phyloP scores from a whole-genome alignment of 2,329 filamentous ascomycete species.

The Parastagonospora avenae region DNA sequence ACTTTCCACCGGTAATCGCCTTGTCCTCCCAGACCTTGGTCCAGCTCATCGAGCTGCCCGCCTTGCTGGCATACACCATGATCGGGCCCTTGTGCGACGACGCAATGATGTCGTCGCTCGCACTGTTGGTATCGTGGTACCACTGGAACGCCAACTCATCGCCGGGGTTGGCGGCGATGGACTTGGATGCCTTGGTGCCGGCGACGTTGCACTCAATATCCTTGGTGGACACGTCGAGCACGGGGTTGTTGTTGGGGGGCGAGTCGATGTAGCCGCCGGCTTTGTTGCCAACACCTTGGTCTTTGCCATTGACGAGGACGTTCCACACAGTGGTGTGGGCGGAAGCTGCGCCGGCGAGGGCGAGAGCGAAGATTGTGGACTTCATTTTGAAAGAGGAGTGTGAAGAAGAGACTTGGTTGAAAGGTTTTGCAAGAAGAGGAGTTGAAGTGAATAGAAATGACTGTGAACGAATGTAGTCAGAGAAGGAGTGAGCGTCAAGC shows the following conservation, averaged over 20 bases:
- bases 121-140: constrained; percentile 55
- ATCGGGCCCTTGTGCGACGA: constrained; percentile 58
- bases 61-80: constrained; percentile 57
- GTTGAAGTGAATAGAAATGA: constrained; percentile 22
- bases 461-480: constrained; percentile 25
- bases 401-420: constrained; percentile 5
- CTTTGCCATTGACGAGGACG: constrained; percentile 50
- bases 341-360: constrained; percentile 35
- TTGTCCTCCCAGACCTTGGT: constrained; percentile 52
- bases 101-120: constrained; percentile 59
- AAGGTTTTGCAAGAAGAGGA: constrained; percentile 15
- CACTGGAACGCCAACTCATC: constrained; percentile 56
- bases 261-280: constrained; percentile 56
- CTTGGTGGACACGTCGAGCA: constrained; percentile 42
- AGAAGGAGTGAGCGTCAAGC: constrained; percentile 39
- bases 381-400: constrained; percentile 32
- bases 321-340: constrained; percentile 45
- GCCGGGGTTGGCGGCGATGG: constrained; percentile 55
- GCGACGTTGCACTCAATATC: constrained; percentile 45
- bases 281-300: constrained; percentile 40
- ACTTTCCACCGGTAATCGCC: constrained; percentile 31
- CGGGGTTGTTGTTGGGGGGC: constrained; percentile 45
- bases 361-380: constrained; percentile 37
- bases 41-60: constrained; percentile 53
- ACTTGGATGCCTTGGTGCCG: constrained; percentile 43